Base-by-base conservation (phyloP, 176 grass and related monocot species). In the Microstegium vimineum region DNA sequence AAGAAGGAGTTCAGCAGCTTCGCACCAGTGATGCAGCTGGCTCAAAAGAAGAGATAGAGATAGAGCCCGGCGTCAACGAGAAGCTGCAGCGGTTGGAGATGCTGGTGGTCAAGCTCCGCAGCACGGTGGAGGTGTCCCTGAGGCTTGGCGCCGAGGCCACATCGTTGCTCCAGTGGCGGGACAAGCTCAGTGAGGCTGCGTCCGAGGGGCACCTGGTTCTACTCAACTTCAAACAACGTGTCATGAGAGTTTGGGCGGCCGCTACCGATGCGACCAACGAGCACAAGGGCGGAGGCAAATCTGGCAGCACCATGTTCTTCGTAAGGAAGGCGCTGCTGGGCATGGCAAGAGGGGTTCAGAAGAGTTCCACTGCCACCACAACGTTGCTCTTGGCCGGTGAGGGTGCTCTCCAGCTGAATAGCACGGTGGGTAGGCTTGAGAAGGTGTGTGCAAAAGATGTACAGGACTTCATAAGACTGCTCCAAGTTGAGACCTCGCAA, bases 101-200 rank as follows among this genome's bases (percentile, higher is more conserved):
- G 68, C 45, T 80, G 59, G 43, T 63, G 10, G 4, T 80, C 33
- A 80, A 32, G 68, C 78, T 76, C 42, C 8, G 1, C 42, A 84
- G 81, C 28, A 31, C 69, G 3, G 52, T 81, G 16, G 20, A 73
- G 71, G 75, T 14, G 7, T 82, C 62, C 2, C 75, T 75, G 61
- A 66, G n/a, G 60, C 45, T 57, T 10, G 10, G 9, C 26, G 16
- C 5, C 34, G 5, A 35, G 34, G 34, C 34, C 34, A 35, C 34
- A 5, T 35, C 34, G 26, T 65, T 88, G 30, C 12, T 77, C 8
- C 32, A 46, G 16, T 86, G 78, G 78, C 54, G 26, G 15, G 23
- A 82, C 2, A 86, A 86, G 37, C 61, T 89, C 5, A 64, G 71
- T 62, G 49, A 77, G 10, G 83, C 70, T 9, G 18, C 69, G 17